These are phyloP conservation scores for Phoenix dactylifera DNA, from an alignment of 176 grass and related monocot genomes.

Conservation along the genomic window DNA sequence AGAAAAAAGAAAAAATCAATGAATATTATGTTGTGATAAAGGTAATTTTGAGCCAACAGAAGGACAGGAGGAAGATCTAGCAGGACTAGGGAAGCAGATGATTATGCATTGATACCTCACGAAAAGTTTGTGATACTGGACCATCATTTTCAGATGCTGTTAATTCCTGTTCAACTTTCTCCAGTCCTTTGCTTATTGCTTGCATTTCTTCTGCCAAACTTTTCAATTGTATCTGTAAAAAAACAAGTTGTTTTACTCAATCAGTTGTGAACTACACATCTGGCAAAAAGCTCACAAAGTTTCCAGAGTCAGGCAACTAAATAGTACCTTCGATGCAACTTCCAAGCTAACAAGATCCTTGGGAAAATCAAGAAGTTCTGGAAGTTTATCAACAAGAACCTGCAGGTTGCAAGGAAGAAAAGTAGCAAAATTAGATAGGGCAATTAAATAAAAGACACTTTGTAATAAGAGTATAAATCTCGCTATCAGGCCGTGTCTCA, in stretches of 20 bases:
- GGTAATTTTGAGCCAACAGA: too few species aligned
- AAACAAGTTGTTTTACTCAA: constrained; percentile 21
- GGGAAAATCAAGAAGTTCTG: constrained; percentile 89
- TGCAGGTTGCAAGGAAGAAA: constrained; percentile 15
- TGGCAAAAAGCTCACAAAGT: constrained; percentile 7
- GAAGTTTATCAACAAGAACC: constrained; percentile 93
- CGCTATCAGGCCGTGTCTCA: too few species aligned
- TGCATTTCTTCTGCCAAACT: constrained; percentile 98
- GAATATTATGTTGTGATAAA: too few species aligned
- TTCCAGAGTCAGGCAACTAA: not conserved
- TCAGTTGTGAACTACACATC: not conserved
- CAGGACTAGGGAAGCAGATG: too few species aligned
- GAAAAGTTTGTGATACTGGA: constrained; percentile 68
- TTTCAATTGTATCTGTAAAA: constrained; percentile 86
- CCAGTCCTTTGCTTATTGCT: constrained; percentile 91
- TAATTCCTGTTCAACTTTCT: constrained; percentile 97
- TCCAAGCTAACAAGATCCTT: constrained; percentile 90
- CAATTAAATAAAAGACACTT: not conserved
- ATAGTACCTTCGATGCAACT: constrained; percentile 66
- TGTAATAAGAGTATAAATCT: too few species aligned
- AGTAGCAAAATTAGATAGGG: not conserved
- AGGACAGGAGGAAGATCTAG: too few species aligned
- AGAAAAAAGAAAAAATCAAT: too few species aligned
- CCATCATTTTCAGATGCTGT: constrained; percentile 95
- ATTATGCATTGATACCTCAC: constrained; percentile 29